A percentile compares a stretch with the other conserved stretches of the same genome.
Evolutionary conservation across 345 rosid genomes (phyloP).

Genomic region (Fremontodendron californicum): DNA sequence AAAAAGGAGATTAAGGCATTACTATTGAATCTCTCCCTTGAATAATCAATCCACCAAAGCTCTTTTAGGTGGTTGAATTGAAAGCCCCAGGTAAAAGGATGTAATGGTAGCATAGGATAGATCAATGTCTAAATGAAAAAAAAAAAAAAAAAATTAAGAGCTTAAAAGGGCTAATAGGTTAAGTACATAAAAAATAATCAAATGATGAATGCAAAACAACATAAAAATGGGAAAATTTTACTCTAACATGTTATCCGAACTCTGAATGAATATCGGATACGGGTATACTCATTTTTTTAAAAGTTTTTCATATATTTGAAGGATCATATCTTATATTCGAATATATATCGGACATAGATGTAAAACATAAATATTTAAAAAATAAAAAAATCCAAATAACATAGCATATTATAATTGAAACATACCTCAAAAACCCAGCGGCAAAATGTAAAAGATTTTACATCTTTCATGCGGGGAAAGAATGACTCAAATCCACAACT

Average conservation of each 20-base stretch:
- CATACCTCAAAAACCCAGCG: conserved; percentile 61
- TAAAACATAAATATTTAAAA: too few relatives aligned
- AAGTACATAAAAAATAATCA: too few relatives aligned
- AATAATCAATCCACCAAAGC: conserved; percentile 58
- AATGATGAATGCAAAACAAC: too few relatives aligned
- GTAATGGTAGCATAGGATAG: conserved; percentile 34
- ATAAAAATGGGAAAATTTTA: too few relatives aligned
- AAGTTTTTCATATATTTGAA: too few relatives aligned
- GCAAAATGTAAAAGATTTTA: conserved; percentile 46
- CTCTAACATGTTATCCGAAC: too few relatives aligned
- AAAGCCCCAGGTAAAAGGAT: conserved; percentile 31
- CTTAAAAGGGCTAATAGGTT: too few relatives aligned
- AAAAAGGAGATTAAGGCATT: conserved; percentile 19
- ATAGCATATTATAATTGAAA: background rate
- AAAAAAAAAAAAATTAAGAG: background rate
- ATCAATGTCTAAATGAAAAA: conserved; percentile 39
- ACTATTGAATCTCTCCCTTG: conserved; percentile 31
- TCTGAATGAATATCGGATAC: too few relatives aligned
- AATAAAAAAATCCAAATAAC: too few relatives aligned
- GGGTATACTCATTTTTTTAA: too few relatives aligned
- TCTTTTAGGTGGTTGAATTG: conserved; percentile 50
- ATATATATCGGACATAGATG: too few relatives aligned
- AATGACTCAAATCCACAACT: conserved; percentile 28
- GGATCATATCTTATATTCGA: too few relatives aligned
- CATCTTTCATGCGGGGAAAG: conserved; percentile 38